phyloP scores from a whole-genome alignment of 257 asterid species.

The Salvia splendens region DNA sequence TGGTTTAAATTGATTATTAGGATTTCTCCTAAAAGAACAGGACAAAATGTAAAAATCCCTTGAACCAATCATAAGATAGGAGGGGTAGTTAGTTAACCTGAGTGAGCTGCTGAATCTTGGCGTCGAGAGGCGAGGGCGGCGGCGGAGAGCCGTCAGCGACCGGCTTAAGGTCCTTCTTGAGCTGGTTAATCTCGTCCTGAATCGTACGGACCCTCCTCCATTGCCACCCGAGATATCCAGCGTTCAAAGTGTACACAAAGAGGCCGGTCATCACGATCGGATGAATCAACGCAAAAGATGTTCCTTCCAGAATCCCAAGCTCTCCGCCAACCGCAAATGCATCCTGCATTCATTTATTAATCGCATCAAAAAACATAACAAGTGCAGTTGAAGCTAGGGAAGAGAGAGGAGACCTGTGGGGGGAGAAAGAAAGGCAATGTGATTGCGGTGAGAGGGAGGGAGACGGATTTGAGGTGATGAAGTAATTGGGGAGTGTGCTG shows the following conservation, averaged over 20 bases:
- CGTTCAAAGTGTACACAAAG: constrained; percentile 68
- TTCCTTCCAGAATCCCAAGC: constrained; percentile 85
- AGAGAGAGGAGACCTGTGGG: constrained; percentile 46
- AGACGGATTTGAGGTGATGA: constrained; percentile 47
- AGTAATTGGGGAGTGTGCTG: constrained; percentile 29
- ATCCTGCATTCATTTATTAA: constrained; percentile 44
- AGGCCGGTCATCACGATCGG: constrained; percentile 78
- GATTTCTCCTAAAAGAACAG: background rate
- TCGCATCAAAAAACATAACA: background rate
- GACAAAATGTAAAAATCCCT: background rate
- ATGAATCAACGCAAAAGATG: constrained; percentile 72
- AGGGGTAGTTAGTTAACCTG: constrained; percentile 46
- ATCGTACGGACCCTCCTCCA: constrained; percentile 89
- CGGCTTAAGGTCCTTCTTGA: constrained; percentile 75
- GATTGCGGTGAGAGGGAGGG: constrained; percentile 68
- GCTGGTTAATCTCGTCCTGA: constrained; percentile 73
- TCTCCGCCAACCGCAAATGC: constrained; percentile 84
- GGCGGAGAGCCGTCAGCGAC: constrained; percentile 63
- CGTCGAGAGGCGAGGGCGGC: constrained; percentile 66
- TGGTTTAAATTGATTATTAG: background rate
- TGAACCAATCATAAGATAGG: background rate
- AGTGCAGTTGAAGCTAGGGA: background rate
- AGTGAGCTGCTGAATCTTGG: constrained; percentile 79
- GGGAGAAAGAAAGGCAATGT: constrained; percentile 62
- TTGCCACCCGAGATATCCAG: constrained; percentile 98